Evolutionary conservation across 495 filamentous ascomycete species (phyloP), one percentile per base, ranked within the genome.

Genomic region (Lasiosphaeria hispida): DNA sequence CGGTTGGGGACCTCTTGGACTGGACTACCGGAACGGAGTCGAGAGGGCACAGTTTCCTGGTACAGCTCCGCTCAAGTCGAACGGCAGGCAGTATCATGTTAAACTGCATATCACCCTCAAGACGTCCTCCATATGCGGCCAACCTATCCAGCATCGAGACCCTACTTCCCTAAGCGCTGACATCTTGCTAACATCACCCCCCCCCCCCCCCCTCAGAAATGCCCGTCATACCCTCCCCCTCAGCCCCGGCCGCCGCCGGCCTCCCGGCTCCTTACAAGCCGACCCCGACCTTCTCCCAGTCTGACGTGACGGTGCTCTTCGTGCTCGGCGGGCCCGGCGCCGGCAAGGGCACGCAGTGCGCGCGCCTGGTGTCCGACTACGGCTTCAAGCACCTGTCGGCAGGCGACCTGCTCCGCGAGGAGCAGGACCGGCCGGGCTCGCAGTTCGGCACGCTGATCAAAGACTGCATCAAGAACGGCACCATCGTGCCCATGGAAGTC

Each of bases 401-500:
- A 9, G 94, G 95, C 49, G 94, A 98, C 75, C 81, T 98, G 15
- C 84, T 98, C 36, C 90, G 94, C 44, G 91, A 88, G 45, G 94
- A 98, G 74, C 94, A 98, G 76, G 79, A 91, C 63, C 87, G 94
- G 10, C 78, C 83, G 5, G 91, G 90, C 40, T 87, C 83, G 62
- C 80, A 96, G 69, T 96, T 95, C 73, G 94, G 94, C 67, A 80
- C 87, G 35, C 79, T 97, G 72, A 98, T 98, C 81, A 86, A 85
- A 57, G 77, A 84, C 45, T 91, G 92, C 78, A 98, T 98, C 80
- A 84, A 83, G 38, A 87, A 98, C 69, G 94, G 94, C 59, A 86
- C 84, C 63, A 98, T 98, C 72, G 94, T 98, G 60, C 94, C 94
- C 9, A 96, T 96, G 93, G 93, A 97, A 68, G 91, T 98, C 17